Base-by-base conservation (phyloP, 2,329 filamentous ascomycete species). In the Sclerotinia trifoliorum region DNA sequence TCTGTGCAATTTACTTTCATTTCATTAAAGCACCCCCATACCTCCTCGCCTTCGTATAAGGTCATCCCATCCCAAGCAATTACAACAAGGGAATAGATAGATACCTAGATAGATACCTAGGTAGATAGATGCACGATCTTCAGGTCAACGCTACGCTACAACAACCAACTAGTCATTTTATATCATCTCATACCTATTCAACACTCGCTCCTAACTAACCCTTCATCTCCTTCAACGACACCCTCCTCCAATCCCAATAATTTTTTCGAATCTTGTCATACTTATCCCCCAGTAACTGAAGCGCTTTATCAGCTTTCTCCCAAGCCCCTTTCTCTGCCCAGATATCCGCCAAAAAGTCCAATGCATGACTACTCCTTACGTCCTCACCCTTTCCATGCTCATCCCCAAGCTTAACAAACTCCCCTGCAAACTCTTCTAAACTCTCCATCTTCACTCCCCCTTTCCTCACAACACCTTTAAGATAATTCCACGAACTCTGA, bases 401-500 rank as follows among this genome's bases (percentile, higher is more conserved):
- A 21, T 79, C 78, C 1, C 81, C 82, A 1, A 86, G 70, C 26
- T 78, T 83, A 4, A 86, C 83, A 72, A 88, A 87, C 65, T 81
- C 78, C 69, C 78, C 78, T 0, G 81, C 82, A 74, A 88, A 88
- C 21, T 76, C 81, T 69, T 82, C 80, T 7, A 84, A 78, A 1
- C 77, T 79, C 1, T 72, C 78, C 39, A 88, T 75, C 61, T 79
- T 75, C 42, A 88, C 78, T 0, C 84, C 88, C 0, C 87, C 88
- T 75, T 92, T 91, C 69, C 84, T 83, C 69, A 96, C 78, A 58
- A 93, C 88, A 3, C 92, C 95, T 44, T 88, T 83, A 19, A 97
- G 82, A 79, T 97, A 99, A 79, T 93, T 95, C 95, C 95, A 99
- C 1, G 93, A 86, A 73, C 91, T 94, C 78, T 93, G 91, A 79